Conservation (phyloP, 176 grass and related monocot genomes). For the Melocanna baccifera region DNA sequence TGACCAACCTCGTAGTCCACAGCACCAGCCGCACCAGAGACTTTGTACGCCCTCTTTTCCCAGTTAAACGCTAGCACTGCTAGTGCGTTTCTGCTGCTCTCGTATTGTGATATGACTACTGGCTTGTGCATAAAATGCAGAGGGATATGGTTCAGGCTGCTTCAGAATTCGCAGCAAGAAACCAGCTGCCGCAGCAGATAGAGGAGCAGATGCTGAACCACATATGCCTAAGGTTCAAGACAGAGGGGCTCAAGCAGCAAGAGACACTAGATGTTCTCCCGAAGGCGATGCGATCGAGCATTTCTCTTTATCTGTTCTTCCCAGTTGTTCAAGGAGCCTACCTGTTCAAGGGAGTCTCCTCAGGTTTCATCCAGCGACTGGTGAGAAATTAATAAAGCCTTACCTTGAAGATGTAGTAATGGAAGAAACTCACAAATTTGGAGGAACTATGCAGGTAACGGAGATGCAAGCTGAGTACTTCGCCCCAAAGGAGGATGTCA, state of each 20-base stretch:
- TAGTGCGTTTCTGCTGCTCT: not conserved
- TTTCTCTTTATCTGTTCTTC: slow-evolving; percentile 74
- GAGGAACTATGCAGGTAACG: not conserved
- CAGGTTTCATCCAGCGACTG: slow-evolving; percentile 78
- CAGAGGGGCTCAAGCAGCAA: slow-evolving; percentile 75
- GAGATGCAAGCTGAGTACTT: slow-evolving; percentile 71
- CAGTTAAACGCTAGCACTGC: too few species aligned
- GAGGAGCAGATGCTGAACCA: slow-evolving; percentile 87
- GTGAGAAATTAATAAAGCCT: slow-evolving; percentile 20
- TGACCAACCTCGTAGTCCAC: slow-evolving; percentile 99
- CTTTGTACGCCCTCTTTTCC: slow-evolving; percentile 49
- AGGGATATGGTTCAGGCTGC: slow-evolving; percentile 73
- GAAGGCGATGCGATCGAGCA: slow-evolving; percentile 67
- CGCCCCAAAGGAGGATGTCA: slow-evolving; percentile 77
- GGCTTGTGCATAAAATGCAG: slow-evolving; percentile 30
- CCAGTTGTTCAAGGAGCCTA: slow-evolving; percentile 58
- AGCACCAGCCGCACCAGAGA: slow-evolving; percentile 91
- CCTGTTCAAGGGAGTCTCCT: slow-evolving; percentile 77
- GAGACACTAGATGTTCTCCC: slow-evolving; percentile 70
- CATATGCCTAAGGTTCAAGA: slow-evolving; percentile 82
- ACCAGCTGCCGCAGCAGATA: slow-evolving; percentile 64
- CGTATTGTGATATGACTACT: not conserved
- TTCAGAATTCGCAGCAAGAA: slow-evolving; percentile 71
- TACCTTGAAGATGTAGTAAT: not conserved
- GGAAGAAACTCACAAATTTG: not conserved